These are phyloP conservation scores for Borovskyia barvae DNA, from an alignment of 208 protist genomes.

Conservation along the genomic window DNA sequence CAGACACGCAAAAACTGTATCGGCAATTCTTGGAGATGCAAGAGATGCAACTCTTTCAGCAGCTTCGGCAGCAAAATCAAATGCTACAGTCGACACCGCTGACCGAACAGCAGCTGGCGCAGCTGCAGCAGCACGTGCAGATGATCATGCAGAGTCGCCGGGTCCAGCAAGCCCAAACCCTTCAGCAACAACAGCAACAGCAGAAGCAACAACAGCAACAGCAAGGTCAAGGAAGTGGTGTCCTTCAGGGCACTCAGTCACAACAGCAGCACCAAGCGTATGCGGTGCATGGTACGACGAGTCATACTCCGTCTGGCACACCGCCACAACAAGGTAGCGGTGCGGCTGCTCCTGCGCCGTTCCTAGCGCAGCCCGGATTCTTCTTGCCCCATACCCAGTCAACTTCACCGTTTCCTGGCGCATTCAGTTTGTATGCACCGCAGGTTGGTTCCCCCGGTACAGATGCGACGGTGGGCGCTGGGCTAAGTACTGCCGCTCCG, in stretches of 20 bases:
- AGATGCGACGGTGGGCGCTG: too few species aligned
- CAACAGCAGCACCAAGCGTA: conserved; percentile 5
- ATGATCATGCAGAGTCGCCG: conserved; percentile 11
- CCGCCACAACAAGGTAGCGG: conserved; percentile 24
- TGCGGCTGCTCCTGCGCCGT: conserved; percentile 1
- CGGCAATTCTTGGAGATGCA: conserved; percentile 29
- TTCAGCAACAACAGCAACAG: conserved; percentile 22
- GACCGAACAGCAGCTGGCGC: conserved; percentile 17
- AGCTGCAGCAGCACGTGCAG: conserved; percentile 17
- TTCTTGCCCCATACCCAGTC: too few species aligned
- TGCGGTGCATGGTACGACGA: too few species aligned
- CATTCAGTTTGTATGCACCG: too few species aligned
- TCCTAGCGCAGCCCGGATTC: background rate
- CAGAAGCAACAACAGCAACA: conserved; percentile 28
- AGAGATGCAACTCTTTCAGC: conserved; percentile 20
- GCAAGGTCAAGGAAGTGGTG: background rate
- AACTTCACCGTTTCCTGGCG: too few species aligned
- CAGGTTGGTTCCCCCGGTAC: too few species aligned
- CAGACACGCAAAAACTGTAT: conserved; percentile 16
- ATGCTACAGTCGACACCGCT: conserved; percentile 1
- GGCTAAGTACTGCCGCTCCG: too few species aligned
- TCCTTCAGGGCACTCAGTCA: conserved; percentile 1
- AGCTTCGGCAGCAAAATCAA: conserved; percentile 15
- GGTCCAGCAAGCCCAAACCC: conserved; percentile 4
- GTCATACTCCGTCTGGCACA: conserved; percentile 11